Evolutionary conservation across 1,139 yeast genomes (phyloP).

Genomic region (Pichia sp.): DNA sequence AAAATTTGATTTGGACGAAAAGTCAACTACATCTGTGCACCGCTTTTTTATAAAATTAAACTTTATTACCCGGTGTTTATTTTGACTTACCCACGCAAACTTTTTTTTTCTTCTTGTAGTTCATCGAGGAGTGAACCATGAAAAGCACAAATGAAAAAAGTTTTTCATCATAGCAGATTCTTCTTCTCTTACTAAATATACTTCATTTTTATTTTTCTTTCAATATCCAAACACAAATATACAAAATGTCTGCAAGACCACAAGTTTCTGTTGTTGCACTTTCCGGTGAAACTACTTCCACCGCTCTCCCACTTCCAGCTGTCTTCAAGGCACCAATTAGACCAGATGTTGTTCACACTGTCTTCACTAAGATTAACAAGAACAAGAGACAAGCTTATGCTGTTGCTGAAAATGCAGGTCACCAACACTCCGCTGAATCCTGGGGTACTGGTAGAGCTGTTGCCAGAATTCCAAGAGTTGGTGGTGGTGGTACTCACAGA

Average conservation of each 20-base stretch:
- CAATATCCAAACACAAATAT: conserved; percentile 7
- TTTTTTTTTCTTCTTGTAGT: not conserved
- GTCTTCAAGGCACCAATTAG: conserved; percentile 99
- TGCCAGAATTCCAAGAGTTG: conserved; percentile 99
- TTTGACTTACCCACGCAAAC: not conserved
- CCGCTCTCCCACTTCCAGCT: conserved; percentile 93
- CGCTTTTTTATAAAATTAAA: too few relatives aligned
- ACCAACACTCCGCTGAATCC: conserved; percentile 99
- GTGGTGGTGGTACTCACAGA: conserved; percentile 99
- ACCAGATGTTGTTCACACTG: conserved; percentile 98
- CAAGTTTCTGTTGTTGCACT: conserved; percentile 90
- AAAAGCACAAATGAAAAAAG: conserved; percentile 1
- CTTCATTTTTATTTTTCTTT: conserved; percentile 1
- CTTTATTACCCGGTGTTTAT: too few relatives aligned
- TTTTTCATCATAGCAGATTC: not conserved
- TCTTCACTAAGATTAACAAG: conserved; percentile 97
- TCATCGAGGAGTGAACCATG: too few relatives aligned
- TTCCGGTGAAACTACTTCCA: conserved; percentile 78
- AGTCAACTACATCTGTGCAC: too few relatives aligned
- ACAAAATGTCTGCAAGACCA: conserved; percentile 72
- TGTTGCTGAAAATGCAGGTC: conserved; percentile 98
- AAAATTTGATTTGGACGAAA: too few relatives aligned
- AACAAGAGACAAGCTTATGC: conserved; percentile 99
- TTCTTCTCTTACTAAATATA: not conserved
- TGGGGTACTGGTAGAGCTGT: conserved; percentile 99